These are phyloP conservation scores for Colletotrichum sp. DNA, from an alignment of 2,329 filamentous ascomycete genomes.

Conservation along the genomic window DNA sequence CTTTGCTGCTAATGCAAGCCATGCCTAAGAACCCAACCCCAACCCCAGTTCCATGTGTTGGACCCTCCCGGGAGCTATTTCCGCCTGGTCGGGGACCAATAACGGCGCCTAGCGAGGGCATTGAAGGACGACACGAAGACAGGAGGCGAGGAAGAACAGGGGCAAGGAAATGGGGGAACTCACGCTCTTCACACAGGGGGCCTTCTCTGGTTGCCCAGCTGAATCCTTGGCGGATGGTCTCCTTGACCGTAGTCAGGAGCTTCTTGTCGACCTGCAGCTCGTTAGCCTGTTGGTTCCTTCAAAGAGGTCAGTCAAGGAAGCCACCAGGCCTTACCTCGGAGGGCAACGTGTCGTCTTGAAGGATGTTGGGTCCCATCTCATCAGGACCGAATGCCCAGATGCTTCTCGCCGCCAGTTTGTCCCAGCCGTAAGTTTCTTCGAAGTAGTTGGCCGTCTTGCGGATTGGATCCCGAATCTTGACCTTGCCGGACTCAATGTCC, in stretches of 20 bases:
- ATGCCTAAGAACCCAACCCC: conserved; percentile 7
- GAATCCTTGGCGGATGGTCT: conserved; percentile 94
- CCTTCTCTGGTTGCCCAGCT: conserved; percentile 96
- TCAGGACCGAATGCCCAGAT: conserved; percentile 99
- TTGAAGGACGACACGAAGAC: conserved; percentile 7
- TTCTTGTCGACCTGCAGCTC: conserved; percentile 81
- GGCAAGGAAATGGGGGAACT: conserved; percentile 48
- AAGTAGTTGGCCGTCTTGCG: conserved; percentile 96
- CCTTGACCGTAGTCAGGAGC: conserved; percentile 82
- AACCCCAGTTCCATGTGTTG: conserved; percentile 6
- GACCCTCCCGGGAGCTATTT: conserved; percentile 3
- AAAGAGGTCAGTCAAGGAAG: background rate
- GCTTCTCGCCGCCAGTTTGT: conserved; percentile 89
- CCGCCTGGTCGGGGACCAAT: conserved; percentile 6
- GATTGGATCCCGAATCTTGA: conserved; percentile 91
- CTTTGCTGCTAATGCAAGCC: conserved; percentile 14
- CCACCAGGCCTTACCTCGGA: conserved; percentile 67
- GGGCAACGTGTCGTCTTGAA: conserved; percentile 95
- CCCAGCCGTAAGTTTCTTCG: conserved; percentile 96
- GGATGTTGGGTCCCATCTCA: conserved; percentile 90
- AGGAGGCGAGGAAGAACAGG: conserved; percentile 13
- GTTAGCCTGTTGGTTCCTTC: conserved; percentile 10
- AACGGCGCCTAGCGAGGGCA: background rate
- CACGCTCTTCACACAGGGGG: conserved; percentile 95
- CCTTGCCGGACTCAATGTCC: conserved; percentile 89